Percentiles rank a stretch among this genome's conserved stretches.
phyloP scores from a whole-genome alignment of 805 yeast genomes.

The Maudiozyma turicensis region DNA sequence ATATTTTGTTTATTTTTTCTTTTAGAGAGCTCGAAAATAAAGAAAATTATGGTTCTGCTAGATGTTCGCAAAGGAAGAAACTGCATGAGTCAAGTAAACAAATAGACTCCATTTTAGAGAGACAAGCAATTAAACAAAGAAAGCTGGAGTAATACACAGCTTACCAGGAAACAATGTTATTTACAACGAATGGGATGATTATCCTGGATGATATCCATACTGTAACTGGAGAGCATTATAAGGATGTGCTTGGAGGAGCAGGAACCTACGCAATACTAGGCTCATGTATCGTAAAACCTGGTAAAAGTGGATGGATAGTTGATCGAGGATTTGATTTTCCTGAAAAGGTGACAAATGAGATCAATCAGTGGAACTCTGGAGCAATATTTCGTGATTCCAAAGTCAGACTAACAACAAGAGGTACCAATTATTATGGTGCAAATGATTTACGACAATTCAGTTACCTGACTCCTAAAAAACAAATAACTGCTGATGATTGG shows the following conservation, averaged over 20 bases:
- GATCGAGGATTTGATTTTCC: slow-evolving; percentile 83
- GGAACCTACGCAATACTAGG: slow-evolving; percentile 78
- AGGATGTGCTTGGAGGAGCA: slow-evolving; percentile 77
- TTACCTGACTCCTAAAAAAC: slow-evolving; percentile 52
- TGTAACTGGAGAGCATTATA: slow-evolving; percentile 28
- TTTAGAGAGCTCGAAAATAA: too few relatives aligned
- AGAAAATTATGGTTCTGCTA: too few relatives aligned
- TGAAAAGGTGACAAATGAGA: slow-evolving; percentile 29
- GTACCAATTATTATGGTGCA: slow-evolving; percentile 64
- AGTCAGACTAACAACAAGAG: slow-evolving; percentile 61
- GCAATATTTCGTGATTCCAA: slow-evolving; percentile 43
- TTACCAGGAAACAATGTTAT: slow-evolving; percentile 7
- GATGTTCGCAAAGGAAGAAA: too few relatives aligned
- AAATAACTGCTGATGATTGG: slow-evolving; percentile 48
- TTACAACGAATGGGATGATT: slow-evolving; percentile 78
- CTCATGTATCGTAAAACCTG: slow-evolving; percentile 42
- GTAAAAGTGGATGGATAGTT: slow-evolving; percentile 52
- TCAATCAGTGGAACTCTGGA: slow-evolving; percentile 56
- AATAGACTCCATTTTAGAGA: too few relatives aligned
- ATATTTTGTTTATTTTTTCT: too few relatives aligned
- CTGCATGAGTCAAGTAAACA: too few relatives aligned
- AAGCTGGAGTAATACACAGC: background rate
- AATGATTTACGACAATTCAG: slow-evolving; percentile 52
- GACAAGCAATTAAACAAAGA: background rate
- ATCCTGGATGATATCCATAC: slow-evolving; percentile 74